These are phyloP conservation scores for Eucalyptus guilfoylei DNA, from an alignment of 345 rosid genomes.

Conservation along the genomic window DNA sequence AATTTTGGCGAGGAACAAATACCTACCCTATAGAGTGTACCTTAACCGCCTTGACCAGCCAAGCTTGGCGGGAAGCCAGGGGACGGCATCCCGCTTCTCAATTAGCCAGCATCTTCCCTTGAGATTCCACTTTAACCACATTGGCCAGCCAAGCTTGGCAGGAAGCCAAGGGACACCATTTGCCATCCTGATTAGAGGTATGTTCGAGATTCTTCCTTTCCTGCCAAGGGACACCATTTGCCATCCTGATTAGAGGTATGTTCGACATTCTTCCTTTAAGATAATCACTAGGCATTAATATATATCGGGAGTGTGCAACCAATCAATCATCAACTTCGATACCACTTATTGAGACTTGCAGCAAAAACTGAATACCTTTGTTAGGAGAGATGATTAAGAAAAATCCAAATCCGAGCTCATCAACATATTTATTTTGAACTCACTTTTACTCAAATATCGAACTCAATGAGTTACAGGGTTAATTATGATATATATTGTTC, in stretches of 20 bases:
- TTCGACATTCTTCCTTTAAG: neutral
- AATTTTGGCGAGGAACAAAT: neutral
- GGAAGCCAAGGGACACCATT: neutral
- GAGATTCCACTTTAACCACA: neutral
- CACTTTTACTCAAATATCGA: neutral
- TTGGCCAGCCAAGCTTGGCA: neutral
- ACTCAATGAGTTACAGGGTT: neutral
- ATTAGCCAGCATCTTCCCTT: neutral
- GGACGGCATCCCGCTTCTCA: neutral
- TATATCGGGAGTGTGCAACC: neutral
- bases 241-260: neutral
- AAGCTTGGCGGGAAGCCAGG: neutral
- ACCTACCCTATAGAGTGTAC: neutral
- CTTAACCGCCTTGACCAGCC: neutral
- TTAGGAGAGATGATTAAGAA: neutral
- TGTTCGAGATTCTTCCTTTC: neutral
- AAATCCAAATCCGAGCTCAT: fast-evolving
- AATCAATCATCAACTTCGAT: neutral
- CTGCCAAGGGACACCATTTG: neutral
- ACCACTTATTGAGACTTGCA: too few relatives aligned
- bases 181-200: neutral
- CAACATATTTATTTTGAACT: neutral
- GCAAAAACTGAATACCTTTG: neutral
- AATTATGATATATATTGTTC: neutral
- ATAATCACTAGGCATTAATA: neutral